Base-by-base conservation (phyloP, 73 alveolate species). In the Tetrahymena elliotti region DNA sequence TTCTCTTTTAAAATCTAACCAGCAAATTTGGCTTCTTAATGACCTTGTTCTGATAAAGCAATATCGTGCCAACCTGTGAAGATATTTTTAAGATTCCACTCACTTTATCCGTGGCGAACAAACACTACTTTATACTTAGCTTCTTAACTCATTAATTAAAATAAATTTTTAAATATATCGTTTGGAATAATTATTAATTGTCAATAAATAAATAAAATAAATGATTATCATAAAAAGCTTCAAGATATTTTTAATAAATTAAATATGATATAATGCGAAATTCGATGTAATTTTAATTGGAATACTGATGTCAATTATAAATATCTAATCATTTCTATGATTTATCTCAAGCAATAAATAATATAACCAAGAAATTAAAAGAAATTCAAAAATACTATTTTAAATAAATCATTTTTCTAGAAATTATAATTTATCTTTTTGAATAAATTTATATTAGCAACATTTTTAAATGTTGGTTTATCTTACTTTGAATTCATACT, bases 61-160 rank as follows among this genome's bases (percentile, higher is more conserved):
- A 98, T 99, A 97, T 99, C 99, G 37, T 98, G 99, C 99, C 99
- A 99, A 35, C 99, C 99, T 8, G 99, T 99, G 96, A 99, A 99
- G 94, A 98, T 52, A 95, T 99, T 98, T 93, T 98, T 99, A 84
- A 96, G 95, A 97, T 99, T 99, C 99, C 99, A 99, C 39, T 94
- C 82, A 47, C 98, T 94, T 97, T 99, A 99, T n/a, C 99, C 99
- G 94, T 99, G 99, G 93, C 99, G 97, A 47, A 98, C 97, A 93
- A 99, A 97, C 5, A 98, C 98, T 39, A 97, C 94, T 95, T 94
- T 95, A 18, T 93, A 95, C n/a, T 68, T 68, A 31, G 36, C n/a
- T 68, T 68, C 38, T 18, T 11, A 27, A 16, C 88, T 68, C 88
- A 68, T 68, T 18, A 27, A 31, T 27, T 47, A 6, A 10, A 47